Conservation (phyloP, 306 rosid species). For the Myrica gale region DNA sequence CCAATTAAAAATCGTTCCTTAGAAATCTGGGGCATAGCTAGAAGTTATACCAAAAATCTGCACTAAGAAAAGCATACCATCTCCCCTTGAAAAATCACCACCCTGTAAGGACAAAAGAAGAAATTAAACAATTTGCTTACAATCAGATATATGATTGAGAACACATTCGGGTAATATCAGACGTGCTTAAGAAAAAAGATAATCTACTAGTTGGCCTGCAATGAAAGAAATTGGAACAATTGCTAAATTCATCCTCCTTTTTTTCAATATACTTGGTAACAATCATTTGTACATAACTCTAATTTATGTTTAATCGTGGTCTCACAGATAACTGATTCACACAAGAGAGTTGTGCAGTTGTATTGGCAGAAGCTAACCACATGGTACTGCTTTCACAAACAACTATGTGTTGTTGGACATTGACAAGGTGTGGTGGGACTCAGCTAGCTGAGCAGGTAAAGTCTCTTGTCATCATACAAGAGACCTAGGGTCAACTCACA, state of each 20-base stretch:
- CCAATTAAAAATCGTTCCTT: constrained; percentile 44
- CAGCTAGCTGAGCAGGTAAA: not conserved
- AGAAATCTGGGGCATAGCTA: constrained; percentile 22
- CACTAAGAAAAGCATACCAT: constrained; percentile 61
- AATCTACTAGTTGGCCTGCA: not conserved
- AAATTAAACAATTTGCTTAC: constrained; percentile 11
- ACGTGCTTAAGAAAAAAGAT: not conserved
- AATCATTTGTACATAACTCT: not conserved
- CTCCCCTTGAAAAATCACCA: constrained; percentile 89
- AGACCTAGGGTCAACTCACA: not conserved
- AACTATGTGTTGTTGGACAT: not conserved
- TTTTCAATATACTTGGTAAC: not conserved
- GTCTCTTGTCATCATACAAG: not conserved
- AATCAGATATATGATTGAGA: constrained; percentile 20
- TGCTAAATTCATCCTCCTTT: not conserved
- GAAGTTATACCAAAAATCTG: constrained; percentile 31
- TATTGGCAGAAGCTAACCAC: not conserved
- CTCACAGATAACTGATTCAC: not conserved
- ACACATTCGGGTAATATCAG: not conserved
- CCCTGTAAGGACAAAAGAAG: constrained; percentile 57
- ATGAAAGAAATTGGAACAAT: not conserved
- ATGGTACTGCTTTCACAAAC: not conserved
- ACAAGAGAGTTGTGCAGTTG: not conserved
- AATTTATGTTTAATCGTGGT: not conserved
- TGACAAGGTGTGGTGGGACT: not conserved